Conservation (phyloP, 805 yeast species). For the Cyberlindnera subsufficiens region DNA sequence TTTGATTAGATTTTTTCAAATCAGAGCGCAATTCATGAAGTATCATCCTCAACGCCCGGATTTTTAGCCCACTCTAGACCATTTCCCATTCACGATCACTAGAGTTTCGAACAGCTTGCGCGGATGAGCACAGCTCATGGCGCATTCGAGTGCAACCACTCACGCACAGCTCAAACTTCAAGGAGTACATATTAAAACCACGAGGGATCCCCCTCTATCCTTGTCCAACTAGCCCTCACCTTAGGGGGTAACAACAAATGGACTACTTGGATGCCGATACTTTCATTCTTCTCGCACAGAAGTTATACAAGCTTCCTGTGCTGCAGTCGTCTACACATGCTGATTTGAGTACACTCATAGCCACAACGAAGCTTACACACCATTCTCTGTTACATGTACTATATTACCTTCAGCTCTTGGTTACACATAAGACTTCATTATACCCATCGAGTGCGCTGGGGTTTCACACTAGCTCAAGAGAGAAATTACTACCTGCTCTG, state of each 20-base stretch:
- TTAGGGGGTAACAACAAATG: background rate
- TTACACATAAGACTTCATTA: slow-evolving; percentile 10
- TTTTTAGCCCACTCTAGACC: no score
- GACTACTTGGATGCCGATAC: slow-evolving; percentile 6
- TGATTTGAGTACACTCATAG: slow-evolving; percentile 11
- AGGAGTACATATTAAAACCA: no score
- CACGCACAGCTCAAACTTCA: no score
- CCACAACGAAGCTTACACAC: slow-evolving; percentile 15
- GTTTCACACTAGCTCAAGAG: slow-evolving; percentile 4
- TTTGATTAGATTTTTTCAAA: no score
- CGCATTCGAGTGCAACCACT: no score
- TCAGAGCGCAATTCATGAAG: no score
- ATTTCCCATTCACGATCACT: no score
- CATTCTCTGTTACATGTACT: slow-evolving; percentile 15
- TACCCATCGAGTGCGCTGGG: background rate
- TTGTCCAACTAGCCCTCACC: no score
- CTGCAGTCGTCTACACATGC: background rate
- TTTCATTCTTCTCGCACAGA: slow-evolving; percentile 16
- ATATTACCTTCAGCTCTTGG: slow-evolving; percentile 14
- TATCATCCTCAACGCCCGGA: no score
- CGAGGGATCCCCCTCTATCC: no score
- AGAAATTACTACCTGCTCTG: slow-evolving; percentile 6
- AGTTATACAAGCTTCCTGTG: slow-evolving; percentile 7
- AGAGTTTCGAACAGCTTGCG: no score
- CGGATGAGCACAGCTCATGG: no score